Evolutionary conservation across 345 rosid genomes (phyloP).

Genomic region (Eucalyptus sideroxylon): DNA sequence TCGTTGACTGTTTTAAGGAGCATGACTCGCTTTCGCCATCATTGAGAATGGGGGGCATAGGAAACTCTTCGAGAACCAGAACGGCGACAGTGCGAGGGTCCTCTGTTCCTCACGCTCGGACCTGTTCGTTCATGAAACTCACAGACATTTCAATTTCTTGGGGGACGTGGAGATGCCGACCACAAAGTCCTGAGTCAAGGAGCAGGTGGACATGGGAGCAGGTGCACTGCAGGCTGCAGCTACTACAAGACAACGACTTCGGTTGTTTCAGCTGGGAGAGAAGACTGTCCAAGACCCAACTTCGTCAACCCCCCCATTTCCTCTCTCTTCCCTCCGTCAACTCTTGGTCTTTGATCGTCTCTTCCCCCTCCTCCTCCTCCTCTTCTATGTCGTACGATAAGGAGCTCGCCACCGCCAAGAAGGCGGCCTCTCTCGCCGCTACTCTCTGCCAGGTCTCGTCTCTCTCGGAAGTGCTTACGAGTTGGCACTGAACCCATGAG

Average conservation of each 20-base stretch:
- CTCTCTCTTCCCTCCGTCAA: background rate
- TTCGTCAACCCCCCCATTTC: background rate
- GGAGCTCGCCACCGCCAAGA: conserved; percentile 89
- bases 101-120: background rate
- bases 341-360: background rate
- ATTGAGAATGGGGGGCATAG: background rate
- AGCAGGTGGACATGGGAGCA: background rate
- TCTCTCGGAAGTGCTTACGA: background rate
- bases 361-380: conserved; percentile 1
- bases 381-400: conserved; percentile 56
- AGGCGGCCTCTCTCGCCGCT: conserved; percentile 82
- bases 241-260: background rate
- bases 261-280: background rate
- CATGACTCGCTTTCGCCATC: background rate
- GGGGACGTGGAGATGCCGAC: background rate
- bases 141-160: background rate
- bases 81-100: background rate
- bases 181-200: background rate
- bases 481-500: background rate
- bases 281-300: fast-evolving
- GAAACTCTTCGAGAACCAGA: background rate
- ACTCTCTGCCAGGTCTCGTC: conserved; percentile 70
- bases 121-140: background rate
- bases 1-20: background rate
- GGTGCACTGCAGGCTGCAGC: fast-evolving